Evolutionary conservation across 345 rosid species (phyloP), one percentile per base, ranked within the genome.

Genomic region (Xanthoceras sorbifolium): DNA sequence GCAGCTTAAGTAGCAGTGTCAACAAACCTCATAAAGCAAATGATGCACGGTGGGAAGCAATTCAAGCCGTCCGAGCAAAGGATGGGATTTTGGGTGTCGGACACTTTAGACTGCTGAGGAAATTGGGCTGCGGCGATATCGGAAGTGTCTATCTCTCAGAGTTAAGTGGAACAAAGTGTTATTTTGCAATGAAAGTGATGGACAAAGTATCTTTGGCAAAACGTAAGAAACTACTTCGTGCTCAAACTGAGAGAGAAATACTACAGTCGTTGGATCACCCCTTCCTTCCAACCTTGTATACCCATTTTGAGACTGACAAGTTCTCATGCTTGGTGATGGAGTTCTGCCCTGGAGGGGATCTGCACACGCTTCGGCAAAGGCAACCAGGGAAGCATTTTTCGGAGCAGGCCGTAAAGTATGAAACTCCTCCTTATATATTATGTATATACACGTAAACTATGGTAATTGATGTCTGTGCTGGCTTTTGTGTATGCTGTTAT

Each of bases 321-420:
- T 92, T 90, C 84, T 92, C 94, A 46, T 92, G 94, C 72, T 86
- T 92, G 87, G 94, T 90, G 63, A 92, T 92, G 94, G 97, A 92
- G 86, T 90, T 89, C 74, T 92, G 94, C 64, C 97, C 97, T 48
- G 97, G 97, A n/a, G 94, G 97, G 34, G 97, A 92, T 66, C 81
- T 92, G 90, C 97, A 92, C 80, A 90, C 90, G 0, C 92, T 92
- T 42, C 81, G 97, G 22, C 97, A 92, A 84, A 88, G 87, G 81
- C 97, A 92, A 64, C 90, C 95, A 0, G 97, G 95, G 77, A 92
- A 92, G 77, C 91, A 88, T 78, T 91, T 92, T 75, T 79, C 92
- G 3, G 95, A 92, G 79, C 97, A 87, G 69, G 97, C 95, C 59
- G 95, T 90, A 18, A 93, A 90, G 97, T 88, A 90, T 71, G 88